Conservation (phyloP, 495 filamentous ascomycete species). For the Diplogelasinospora grovesii region DNA sequence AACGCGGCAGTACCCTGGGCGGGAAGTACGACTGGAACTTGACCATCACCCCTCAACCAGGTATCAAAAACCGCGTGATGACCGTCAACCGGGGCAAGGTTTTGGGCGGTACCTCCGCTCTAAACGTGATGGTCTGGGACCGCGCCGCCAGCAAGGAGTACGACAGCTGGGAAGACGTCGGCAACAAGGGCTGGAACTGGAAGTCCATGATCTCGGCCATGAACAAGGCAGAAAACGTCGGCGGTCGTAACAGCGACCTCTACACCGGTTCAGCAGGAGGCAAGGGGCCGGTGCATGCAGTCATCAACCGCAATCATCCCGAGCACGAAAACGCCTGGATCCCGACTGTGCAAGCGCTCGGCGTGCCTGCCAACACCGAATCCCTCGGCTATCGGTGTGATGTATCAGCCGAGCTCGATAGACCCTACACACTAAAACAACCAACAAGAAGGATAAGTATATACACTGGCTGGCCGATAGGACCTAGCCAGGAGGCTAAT, state of each 20-base stretch:
- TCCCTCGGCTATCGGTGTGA: slow-evolving; percentile 26
- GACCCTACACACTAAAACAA: no score
- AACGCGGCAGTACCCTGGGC: slow-evolving; percentile 32
- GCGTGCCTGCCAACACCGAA: slow-evolving; percentile 21
- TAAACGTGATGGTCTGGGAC: slow-evolving; percentile 44
- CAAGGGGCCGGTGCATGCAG: slow-evolving; percentile 24
- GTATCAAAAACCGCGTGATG: slow-evolving; percentile 25
- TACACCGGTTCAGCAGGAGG: slow-evolving; percentile 9
- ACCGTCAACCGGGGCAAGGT: slow-evolving; percentile 38
- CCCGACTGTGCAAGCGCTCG: slow-evolving; percentile 25
- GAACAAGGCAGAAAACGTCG: slow-evolving; percentile 26
- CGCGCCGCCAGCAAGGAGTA: slow-evolving; percentile 45
- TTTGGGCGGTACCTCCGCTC: slow-evolving; percentile 33
- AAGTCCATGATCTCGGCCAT: slow-evolving; percentile 26
- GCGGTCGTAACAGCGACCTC: slow-evolving; percentile 7
- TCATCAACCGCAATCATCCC: slow-evolving; percentile 29
- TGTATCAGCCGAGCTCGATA: slow-evolving; percentile 31
- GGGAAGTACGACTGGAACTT: slow-evolving; percentile 48
- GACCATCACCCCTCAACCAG: slow-evolving; percentile 36
- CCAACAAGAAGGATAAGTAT: no score
- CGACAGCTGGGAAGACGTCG: slow-evolving; percentile 47
- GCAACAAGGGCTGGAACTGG: slow-evolving; percentile 48
- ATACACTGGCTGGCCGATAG: no score
- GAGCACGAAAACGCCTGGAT: slow-evolving; percentile 24
- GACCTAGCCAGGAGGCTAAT: no score